Conservation (phyloP, 148 eudicot genomes). For the Polygonum aviculare region DNA sequence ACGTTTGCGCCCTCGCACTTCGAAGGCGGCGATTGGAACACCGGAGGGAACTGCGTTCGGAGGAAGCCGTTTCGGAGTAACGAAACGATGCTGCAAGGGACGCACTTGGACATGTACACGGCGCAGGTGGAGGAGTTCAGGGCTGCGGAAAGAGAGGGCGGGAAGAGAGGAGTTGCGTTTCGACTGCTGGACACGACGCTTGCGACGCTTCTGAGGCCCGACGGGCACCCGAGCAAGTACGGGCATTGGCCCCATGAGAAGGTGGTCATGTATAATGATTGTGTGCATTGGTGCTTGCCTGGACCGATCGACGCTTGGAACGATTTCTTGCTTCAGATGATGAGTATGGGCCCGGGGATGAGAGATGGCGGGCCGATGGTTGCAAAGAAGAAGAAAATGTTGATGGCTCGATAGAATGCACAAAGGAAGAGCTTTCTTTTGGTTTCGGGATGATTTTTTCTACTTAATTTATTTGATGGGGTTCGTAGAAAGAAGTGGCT, state of each 20-base stretch:
- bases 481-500: too few species aligned
- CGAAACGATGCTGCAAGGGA: constrained; percentile 23
- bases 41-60: constrained; percentile 53
- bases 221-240: constrained; percentile 77
- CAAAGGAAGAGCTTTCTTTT: neutral
- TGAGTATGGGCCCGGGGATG: neutral
- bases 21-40: constrained; percentile 72
- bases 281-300: constrained; percentile 95
- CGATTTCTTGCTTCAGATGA: constrained; percentile 22
- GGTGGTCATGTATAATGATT: constrained; percentile 62
- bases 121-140: constrained; percentile 57
- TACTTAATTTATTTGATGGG: too few species aligned
- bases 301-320: constrained; percentile 92
- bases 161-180: constrained; percentile 22
- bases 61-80: constrained; percentile 38
- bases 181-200: constrained; percentile 45
- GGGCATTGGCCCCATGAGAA: constrained; percentile 42
- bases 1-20: constrained; percentile 71
- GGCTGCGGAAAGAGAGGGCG: constrained; percentile 20
- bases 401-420: neutral
- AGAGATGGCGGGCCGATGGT: neutral
- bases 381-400: neutral
- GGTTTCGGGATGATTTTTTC: too few species aligned
- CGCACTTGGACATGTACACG: constrained; percentile 30
- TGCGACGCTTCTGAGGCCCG: constrained; percentile 62